Conservation (phyloP, 768 basidiomycete species). For the Termitomyces eurrhizus region DNA sequence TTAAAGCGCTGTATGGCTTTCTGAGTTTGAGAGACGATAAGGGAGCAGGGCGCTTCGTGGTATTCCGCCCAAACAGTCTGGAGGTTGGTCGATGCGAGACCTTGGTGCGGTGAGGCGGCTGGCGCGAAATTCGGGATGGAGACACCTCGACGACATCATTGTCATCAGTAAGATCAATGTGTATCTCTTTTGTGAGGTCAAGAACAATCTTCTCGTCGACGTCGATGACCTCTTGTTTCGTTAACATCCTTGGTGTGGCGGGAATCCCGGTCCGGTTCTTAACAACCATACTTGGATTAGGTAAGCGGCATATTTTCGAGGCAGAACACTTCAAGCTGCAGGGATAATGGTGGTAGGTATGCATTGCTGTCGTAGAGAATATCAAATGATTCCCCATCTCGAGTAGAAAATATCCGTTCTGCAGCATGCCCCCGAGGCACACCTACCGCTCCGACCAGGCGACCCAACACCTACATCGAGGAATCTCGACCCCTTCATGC, state of each 20-base stretch:
- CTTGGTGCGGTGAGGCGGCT: conserved; percentile 1
- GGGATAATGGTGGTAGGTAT: conserved; percentile 15
- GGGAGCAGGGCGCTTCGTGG: not conserved
- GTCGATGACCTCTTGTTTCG: conserved; percentile 6
- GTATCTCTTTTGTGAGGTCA: conserved; percentile 7
- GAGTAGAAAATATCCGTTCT: conserved; percentile 81
- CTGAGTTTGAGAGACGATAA: not conserved
- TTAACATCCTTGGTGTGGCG: not conserved
- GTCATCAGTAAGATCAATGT: not conserved
- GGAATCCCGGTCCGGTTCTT: not conserved
- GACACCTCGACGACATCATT: not conserved
- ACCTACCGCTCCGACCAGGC: conserved; percentile 71
- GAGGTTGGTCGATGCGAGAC: not conserved
- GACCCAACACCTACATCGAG: conserved; percentile 86
- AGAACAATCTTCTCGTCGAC: conserved; percentile 6
- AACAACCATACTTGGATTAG: not conserved
- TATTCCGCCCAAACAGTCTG: not conserved
- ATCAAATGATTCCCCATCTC: not conserved
- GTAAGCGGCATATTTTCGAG: conserved; percentile 9
- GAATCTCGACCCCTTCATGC: conserved; percentile 92
- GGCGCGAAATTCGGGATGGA: not conserved
- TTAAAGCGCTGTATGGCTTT: not conserved
- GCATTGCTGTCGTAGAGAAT: not conserved
- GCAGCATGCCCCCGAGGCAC: conserved; percentile 74
- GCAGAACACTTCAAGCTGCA: not conserved